phyloP scores from a whole-genome alignment of 768 basidiomycete species.

The Xerocomus spinulosus region DNA sequence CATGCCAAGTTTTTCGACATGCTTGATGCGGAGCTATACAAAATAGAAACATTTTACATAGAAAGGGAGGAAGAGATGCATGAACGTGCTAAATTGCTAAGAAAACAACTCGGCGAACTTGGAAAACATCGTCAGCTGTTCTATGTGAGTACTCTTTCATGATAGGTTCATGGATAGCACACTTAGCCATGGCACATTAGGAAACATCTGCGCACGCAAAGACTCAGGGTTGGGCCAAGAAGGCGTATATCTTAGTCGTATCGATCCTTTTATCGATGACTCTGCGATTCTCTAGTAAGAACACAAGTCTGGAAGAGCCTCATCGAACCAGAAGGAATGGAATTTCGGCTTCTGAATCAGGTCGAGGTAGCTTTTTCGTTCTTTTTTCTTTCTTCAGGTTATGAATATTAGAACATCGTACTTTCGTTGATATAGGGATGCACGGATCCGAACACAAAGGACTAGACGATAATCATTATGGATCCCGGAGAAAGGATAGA shows the following conservation, averaged over 20 bases:
- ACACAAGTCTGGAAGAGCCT: background rate
- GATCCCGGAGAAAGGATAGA: background rate
- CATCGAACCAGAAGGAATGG: background rate
- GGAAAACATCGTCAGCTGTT: conserved; percentile 59
- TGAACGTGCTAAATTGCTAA: conserved; percentile 43
- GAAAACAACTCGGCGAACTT: conserved; percentile 71
- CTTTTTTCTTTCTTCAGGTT: background rate
- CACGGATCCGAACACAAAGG: background rate
- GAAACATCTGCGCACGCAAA: conserved; percentile 9
- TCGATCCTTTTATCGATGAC: conserved; percentile 4
- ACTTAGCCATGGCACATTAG: conserved; percentile 9
- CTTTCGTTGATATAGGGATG: background rate
- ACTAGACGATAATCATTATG: background rate
- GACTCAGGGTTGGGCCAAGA: conserved; percentile 12
- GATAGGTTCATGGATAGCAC: background rate
- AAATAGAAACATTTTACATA: conserved; percentile 80
- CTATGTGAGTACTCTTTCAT: conserved; percentile 40
- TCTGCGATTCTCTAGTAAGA: background rate
- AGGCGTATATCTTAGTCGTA: conserved; percentile 2
- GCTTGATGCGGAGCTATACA: conserved; percentile 75
- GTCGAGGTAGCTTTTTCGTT: conserved; percentile 2
- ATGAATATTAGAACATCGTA: background rate
- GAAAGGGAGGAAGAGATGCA: conserved; percentile 64
- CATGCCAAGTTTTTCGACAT: conserved; percentile 72
- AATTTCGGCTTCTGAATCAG: conserved; percentile 1